Evolutionary conservation across 108 stramenopile genomes (phyloP).

Genomic region (Nitzschia palea): DNA sequence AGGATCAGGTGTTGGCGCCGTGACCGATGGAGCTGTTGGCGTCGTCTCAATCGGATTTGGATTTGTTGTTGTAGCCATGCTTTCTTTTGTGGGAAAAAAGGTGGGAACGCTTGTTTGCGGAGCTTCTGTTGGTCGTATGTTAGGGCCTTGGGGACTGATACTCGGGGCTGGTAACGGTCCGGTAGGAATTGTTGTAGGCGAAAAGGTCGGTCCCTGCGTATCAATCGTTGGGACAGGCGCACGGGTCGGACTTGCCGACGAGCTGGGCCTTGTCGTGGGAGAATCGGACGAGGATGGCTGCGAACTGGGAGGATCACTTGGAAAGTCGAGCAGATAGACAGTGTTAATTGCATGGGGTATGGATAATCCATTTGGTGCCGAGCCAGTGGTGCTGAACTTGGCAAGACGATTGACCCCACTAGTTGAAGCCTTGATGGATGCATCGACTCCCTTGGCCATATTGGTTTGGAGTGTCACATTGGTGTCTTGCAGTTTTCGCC

Average conservation of each 20-base stretch:
- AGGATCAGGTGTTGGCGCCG: no score
- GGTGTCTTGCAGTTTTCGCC: neutral
- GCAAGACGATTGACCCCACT: neutral
- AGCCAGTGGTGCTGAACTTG: neutral
- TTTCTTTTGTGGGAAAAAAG: no score
- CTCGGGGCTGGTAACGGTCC: neutral
- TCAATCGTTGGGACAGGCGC: neutral
- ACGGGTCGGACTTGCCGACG: neutral
- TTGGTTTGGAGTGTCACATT: neutral
- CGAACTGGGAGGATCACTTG: no score
- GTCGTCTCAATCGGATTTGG: no score
- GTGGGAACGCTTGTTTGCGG: neutral
- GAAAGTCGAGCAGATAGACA: no score
- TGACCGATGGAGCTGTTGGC: no score
- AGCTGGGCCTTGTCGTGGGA: no score
- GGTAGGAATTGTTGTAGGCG: neutral
- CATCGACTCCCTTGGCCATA: neutral
- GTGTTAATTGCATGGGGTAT: no score
- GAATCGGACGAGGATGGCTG: no score
- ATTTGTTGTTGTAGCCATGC: no score
- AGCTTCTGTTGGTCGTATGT: neutral
- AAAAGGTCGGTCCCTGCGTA: neutral
- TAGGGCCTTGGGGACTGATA: neutral
- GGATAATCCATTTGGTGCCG: neutral
- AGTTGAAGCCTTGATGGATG: neutral